Percentiles rank a stretch among this genome's conserved stretches.
Evolutionary conservation across 139 green algal species (phyloP).

Genomic region (Chloropicon primus): DNA sequence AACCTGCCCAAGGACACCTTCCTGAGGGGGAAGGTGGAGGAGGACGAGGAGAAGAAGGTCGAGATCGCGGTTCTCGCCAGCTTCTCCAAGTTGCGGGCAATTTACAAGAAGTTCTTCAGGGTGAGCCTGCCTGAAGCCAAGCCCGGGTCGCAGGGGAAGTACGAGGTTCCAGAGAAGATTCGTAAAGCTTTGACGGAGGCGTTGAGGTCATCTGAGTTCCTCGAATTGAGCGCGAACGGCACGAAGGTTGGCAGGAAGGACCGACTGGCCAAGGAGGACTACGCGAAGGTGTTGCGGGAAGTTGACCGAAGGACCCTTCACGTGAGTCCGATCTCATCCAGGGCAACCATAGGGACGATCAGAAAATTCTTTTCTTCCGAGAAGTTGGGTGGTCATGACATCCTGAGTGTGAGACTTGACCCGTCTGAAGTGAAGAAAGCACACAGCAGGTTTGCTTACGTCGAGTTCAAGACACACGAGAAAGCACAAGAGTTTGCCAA

Average conservation of each 20-base stretch:
- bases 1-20: constrained; percentile 37
- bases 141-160: background rate
- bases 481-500: background rate
- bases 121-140: background rate
- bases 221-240: background rate
- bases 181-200: background rate
- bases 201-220: background rate
- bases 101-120: background rate
- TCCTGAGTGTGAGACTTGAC: background rate
- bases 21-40: constrained; percentile 16
- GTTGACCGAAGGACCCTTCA: background rate
- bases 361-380: background rate
- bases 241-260: background rate
- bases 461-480: background rate
- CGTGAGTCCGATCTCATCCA: background rate
- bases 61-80: constrained; percentile 1
- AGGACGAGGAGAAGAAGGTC: constrained; percentile 10
- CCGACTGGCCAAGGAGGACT: background rate
- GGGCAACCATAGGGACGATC: background rate
- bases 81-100: background rate
- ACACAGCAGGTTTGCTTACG: background rate
- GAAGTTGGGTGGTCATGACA: background rate
- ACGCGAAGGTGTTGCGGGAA: background rate
- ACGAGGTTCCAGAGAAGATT: background rate
- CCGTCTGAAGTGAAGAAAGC: background rate